These are phyloP conservation scores for Fraxinus dipetala DNA, from an alignment of 305 asterid genomes.

Conservation along the genomic window DNA sequence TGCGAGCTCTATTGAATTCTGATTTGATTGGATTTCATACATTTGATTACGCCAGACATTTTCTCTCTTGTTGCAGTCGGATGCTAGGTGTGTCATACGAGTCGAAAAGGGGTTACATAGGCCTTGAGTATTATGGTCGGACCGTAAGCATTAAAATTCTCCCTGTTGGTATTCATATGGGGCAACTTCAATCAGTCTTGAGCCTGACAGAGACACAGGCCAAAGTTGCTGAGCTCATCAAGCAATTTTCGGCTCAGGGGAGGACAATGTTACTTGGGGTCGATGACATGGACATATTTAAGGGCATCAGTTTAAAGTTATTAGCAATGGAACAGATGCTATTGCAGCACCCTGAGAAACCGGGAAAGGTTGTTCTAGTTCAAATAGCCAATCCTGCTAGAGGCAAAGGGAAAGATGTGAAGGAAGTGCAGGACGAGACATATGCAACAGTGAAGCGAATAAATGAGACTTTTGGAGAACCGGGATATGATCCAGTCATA, in stretches of 20 bases:
- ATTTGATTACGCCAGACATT: conserved; percentile 80
- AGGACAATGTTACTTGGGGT: conserved; percentile 74
- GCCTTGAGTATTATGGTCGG: conserved; percentile 81
- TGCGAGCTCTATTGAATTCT: conserved; percentile 65
- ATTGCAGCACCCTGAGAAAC: conserved; percentile 69
- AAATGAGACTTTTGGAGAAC: conserved; percentile 61
- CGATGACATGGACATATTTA: conserved; percentile 87
- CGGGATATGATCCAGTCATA: conserved; percentile 73
- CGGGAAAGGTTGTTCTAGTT: conserved; percentile 76
- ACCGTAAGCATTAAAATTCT: conserved; percentile 84
- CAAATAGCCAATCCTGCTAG: conserved; percentile 90
- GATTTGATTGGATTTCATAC: conserved; percentile 87
- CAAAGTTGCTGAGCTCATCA: conserved; percentile 59
- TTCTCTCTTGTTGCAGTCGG: conserved; percentile 82
- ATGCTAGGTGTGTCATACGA: conserved; percentile 79
- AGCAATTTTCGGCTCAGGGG: conserved; percentile 53
- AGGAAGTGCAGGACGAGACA: conserved; percentile 75
- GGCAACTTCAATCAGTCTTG: conserved; percentile 70
- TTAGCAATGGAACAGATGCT: conserved; percentile 83
- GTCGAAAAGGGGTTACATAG: conserved; percentile 87
- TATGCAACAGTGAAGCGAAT: conserved; percentile 61
- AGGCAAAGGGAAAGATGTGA: conserved; percentile 75
- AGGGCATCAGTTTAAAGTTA: conserved; percentile 76
- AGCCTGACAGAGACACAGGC: conserved; percentile 56
- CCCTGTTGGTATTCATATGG: conserved; percentile 90